Evolutionary conservation across 2,329 filamentous ascomycete genomes (phyloP), one percentile per base, ranked within the genome.

Genomic region (Scytalidium sp.): DNA sequence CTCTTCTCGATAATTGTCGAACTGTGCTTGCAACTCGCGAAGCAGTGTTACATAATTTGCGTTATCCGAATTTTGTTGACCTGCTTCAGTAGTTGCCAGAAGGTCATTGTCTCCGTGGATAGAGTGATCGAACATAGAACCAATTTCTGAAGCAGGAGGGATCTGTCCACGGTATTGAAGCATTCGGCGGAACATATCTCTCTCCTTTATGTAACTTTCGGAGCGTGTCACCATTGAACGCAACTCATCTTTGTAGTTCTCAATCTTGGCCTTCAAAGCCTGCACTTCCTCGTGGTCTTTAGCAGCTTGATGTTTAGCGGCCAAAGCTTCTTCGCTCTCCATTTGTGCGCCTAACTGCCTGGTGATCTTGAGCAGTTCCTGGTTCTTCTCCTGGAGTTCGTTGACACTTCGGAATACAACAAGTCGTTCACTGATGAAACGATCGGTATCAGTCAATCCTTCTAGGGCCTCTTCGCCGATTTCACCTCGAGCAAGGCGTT

Each of bases 131-230:
- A 95, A 85, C 45, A 84, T 76, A 1, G 85, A 85, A 15, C 80
- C 78, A 40, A 87, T 74, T 52, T 91, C 86, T 11, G 65, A 80
- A 64, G 64, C 79, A 62, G 63, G 76, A 66, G 71, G 84, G 68
- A 79, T 51, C 50, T 83, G 80, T 17, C 83, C 82, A 50, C 84
- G 79, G 54, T 94, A 88, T 58, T 93, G 88, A 23, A 97, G 80
- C 75, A 97, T 92, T 46, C 92, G 90, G 19, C 93, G 85, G 84
- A 97, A 97, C 83, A 97, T 97, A 65, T 99, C 93, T 54, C 94
- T 86, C 71, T 99, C 94, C 61, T 91, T 90, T 65, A 94, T 90
- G 67, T 96, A 96, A 67, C 90, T 96, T 73, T 96, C 90, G 56
- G 91, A 88, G 50, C 92, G 89, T 23, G 87, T 84, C 41, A 87